Base-by-base conservation (phyloP, 2,329 filamentous ascomycete genomes). In the Massarina eburnea region DNA sequence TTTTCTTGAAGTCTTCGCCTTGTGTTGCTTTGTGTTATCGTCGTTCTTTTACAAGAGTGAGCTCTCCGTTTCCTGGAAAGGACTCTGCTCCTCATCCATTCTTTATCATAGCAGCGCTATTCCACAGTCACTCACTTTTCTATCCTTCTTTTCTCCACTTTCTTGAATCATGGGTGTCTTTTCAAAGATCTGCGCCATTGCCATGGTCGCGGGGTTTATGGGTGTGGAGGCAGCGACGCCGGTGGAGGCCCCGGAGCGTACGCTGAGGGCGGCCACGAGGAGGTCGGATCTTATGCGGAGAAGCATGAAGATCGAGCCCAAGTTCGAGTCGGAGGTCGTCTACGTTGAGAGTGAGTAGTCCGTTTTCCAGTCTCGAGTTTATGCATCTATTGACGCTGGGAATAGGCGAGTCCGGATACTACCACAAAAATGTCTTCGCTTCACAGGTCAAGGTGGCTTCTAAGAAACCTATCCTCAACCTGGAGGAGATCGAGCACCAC, bases 401-500 rank as follows among this genome's bases (percentile, higher is more conserved):
- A 55, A 49, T 30, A 42, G 27, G 20, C 26, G 59, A 67, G 29
- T 66, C 62, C 32, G 41, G 47, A 7, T 59, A 56, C 55, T 51
- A 41, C 29, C 50, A 55, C 12, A 26, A 52, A n/a, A 43, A 53
- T n/a, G 58, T 61, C 17, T 71, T 71, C 47, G 64, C 62, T 35
- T 71, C 69, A 1, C 55, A 64, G 30, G 55, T 72, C 41, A 62
- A 54, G 24, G 56, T 70, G 20, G 45, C 49, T 7, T 68, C 67
- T 2, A 57, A 64, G 43, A 56, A 54, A 32, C 67, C 65, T 8
- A 58, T 71, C 3, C 41, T 71, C 19, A 54, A 59, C 18, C 47
- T 72, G 4, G 69, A 72, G 43, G 68, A 71, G 22, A 58, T 70
- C 37, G 68, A 72, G 32, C 59, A 70, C 36, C 59, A 64, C 39